These are phyloP conservation scores for Pachysolen tannophilus DNA, from an alignment of 805 yeast genomes.

Conservation along the genomic window DNA sequence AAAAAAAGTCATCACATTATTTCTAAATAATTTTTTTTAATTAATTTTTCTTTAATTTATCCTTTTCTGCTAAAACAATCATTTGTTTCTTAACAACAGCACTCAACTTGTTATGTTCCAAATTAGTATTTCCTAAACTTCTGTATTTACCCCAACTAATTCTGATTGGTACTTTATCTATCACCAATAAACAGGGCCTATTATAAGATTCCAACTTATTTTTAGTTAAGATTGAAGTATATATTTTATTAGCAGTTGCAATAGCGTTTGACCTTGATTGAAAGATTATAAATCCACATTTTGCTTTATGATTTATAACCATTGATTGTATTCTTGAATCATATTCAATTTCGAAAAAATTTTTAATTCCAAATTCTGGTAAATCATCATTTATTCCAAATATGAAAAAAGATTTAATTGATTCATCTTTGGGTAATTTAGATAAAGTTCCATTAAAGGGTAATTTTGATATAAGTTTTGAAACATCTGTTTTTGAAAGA, in stretches of 20 bases:
- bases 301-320: slow-evolving; percentile 46
- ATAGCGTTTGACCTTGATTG: slow-evolving; percentile 43
- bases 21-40: too few species aligned
- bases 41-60: too few species aligned
- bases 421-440: slow-evolving; percentile 28
- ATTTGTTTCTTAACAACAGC: slow-evolving; percentile 43
- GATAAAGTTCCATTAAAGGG: slow-evolving; percentile 59
- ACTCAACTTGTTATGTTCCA: slow-evolving; percentile 40
- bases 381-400: slow-evolving; percentile 65
- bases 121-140: slow-evolving; percentile 30
- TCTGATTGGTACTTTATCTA: slow-evolving; percentile 37
- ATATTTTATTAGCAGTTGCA: slow-evolving; percentile 22
- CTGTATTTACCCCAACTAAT: slow-evolving; percentile 47
- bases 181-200: slow-evolving; percentile 24
- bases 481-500: slow-evolving; percentile 33
- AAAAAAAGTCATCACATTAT: too few species aligned
- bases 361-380: slow-evolving; percentile 54
- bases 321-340: slow-evolving; percentile 41
- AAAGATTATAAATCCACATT: slow-evolving; percentile 59
- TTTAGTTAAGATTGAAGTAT: neutral
- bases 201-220: slow-evolving; percentile 7
- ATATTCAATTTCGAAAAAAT: slow-evolving; percentile 32
- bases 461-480: slow-evolving; percentile 46
- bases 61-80: slow-evolving; percentile 42
- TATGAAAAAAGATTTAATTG: slow-evolving; percentile 55